Base-by-base conservation (phyloP, 495 filamentous ascomycete species). In the Penicillium coprophilum region DNA sequence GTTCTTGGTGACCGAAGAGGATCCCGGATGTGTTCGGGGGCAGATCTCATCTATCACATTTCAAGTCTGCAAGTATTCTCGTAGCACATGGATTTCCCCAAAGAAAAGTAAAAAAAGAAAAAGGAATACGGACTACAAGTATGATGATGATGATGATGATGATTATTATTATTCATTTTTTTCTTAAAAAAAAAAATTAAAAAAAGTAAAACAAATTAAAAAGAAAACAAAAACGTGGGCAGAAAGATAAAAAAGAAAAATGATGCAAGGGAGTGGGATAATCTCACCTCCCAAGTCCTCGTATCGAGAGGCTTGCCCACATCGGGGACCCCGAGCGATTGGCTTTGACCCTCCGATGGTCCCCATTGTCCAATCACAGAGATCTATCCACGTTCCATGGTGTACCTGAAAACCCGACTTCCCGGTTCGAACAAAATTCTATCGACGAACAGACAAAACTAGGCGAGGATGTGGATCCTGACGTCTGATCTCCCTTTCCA, bases 291-390 rank as follows among this genome's bases (percentile, higher is more conserved):
- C 13, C 24, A 24, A 53, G 32, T 27, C 15, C 41, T 54, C 52
- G 43, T 54, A 54, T 46, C 46, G 10, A 19, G 13, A 36, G 28
- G 24, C 31, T 54, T 46, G 9, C 11, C 52, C 50, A 34, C 36
- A 56, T 56, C 61, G 58, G 59, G 40, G 27, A 34, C 58, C 31
- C 61, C 59, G 51, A 60, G 31, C 30, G 57, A 63, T 61, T 55
- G 57, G 43, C 31, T 30, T 4, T 43, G 43, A 46, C 52, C 41
- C 52, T 54, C 43, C 38, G 52, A 44, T 21, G 28, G 28, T 9
- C 30, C 7, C 1, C 15, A 6, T 34, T 9, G 2, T 9, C 56
- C 56, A 58, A 58, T 58, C 15, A 58, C 21, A 17, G 28, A 15
- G 13, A 3, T 21, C 12, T 1, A 15, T 34, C 45, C 10, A 13